Evolutionary conservation across 768 basidiomycete species (phyloP), one percentile per base, ranked within the genome.

Genomic region (Boletus rubropictus): DNA sequence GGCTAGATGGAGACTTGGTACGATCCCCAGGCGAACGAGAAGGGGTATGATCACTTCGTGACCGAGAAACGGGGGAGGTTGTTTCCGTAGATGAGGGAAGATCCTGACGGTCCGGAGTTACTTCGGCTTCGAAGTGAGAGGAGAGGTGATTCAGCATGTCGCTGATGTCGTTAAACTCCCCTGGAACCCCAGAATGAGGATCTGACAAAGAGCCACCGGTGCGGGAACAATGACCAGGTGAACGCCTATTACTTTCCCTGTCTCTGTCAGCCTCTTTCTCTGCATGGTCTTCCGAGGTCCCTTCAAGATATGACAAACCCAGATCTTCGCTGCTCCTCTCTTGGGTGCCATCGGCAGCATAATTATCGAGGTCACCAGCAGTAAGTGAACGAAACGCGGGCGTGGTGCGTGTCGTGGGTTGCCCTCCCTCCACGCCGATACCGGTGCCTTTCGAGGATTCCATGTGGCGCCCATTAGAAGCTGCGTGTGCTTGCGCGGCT

Each of bases 371-470:
- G 34, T 66, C 64, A 38, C 71, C 76, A 31, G 80, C 79, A 15
- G 83, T 87, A 15, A 88, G 77, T 12, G 84, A 86, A 63, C 88
- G 86, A 59, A 89, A 89, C 2, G 86, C 80, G 39, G 87, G 85
- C 0, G 86, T 83, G 2, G 78, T 79, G 52, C 84, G 80, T 31
- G 87, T 88, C 40, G 69, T 68, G 48, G 61, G 63, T 48, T 73
- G 74, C 51, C 72, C 74, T 42, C 77, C 74, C 43, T 74, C 71
- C 49, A 67, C 61, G 25, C 67, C 69, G 53, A 72, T 69, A 51
- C 75, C 73, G 44, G 71, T 72, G 51, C 73, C 70, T 56, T 77
- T 76, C 17, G 70, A 69, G 29, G 75, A 66, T 40, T 76, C 64
- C 38, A 70, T 70, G 49, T 71, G 70, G 49, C 73, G 75, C 44